phyloP scores from a whole-genome alignment of 305 asterid species.

The Stenogyne calaminthoides region DNA sequence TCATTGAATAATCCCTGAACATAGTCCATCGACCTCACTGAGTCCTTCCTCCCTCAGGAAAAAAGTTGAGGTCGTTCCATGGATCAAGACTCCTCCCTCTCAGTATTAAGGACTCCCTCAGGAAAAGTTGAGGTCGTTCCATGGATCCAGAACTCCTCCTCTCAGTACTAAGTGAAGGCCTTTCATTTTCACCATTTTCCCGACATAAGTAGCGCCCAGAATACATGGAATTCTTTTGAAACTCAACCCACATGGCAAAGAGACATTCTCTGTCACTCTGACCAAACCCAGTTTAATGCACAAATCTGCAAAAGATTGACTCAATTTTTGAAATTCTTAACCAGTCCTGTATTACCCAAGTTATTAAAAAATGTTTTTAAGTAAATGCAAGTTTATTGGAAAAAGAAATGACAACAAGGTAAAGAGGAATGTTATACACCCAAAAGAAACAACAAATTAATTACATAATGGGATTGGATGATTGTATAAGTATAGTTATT shows the following conservation, averaged over 20 bases:
- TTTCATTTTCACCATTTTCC: conserved; percentile 4
- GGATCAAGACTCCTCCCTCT: no score
- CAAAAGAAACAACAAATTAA: neutral
- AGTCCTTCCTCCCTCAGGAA: conserved; percentile 24
- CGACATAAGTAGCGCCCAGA: conserved; percentile 38
- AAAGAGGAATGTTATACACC: neutral
- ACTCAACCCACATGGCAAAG: conserved; percentile 37
- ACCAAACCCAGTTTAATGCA: conserved; percentile 36
- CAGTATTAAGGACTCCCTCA: no score
- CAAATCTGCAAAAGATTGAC: conserved; percentile 36
- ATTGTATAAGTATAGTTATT: neutral
- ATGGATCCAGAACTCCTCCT: conserved; percentile 30
- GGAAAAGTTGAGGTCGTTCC: conserved; percentile 12
- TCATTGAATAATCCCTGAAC: conserved; percentile 25
- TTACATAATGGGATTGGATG: neutral
- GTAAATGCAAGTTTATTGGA: neutral
- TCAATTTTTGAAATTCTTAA: conserved; percentile 29
- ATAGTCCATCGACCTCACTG: conserved; percentile 27
- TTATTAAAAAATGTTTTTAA: neutral
- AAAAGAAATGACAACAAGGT: neutral
- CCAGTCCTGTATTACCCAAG: conserved; percentile 35
- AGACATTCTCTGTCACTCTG: conserved; percentile 27
- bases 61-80: no score
- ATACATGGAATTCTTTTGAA: conserved; percentile 46
- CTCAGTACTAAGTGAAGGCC: conserved; percentile 26